phyloP scores from a whole-genome alignment of 2,329 filamentous ascomycete genomes.

The Phaeophleospora eucalypticola region DNA sequence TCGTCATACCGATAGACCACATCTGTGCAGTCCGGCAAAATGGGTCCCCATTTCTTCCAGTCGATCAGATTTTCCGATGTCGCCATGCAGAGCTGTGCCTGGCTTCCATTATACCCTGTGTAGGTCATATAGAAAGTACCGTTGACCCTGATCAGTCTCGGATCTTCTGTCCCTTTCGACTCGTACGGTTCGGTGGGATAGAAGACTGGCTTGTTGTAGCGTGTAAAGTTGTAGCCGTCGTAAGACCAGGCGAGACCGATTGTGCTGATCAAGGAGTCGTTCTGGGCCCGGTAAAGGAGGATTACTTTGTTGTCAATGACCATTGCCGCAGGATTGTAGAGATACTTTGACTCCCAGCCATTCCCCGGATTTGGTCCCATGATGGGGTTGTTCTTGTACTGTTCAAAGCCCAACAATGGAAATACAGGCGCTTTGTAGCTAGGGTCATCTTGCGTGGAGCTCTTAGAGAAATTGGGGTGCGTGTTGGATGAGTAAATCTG shows the following conservation, averaged over 20 bases:
- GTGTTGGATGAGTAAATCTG: neutral
- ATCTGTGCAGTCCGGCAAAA: slow-evolving; percentile 2
- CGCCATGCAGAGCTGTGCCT: neutral
- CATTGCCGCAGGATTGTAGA: neutral
- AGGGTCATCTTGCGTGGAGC: neutral
- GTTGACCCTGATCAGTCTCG: neutral
- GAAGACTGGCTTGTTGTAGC: neutral
- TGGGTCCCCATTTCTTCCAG: slow-evolving; percentile 1
- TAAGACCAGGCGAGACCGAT: slow-evolving; percentile 1
- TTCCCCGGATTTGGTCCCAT: neutral
- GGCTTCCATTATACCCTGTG: neutral
- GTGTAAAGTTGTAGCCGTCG: slow-evolving; percentile 2
- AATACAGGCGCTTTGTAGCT: slow-evolving; percentile 1
- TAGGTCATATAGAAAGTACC: slow-evolving; percentile 3
- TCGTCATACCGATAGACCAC: slow-evolving; percentile 1
- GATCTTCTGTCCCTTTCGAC: slow-evolving; percentile 1
- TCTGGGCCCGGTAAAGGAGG: slow-evolving; percentile 1
- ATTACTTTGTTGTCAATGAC: slow-evolving; percentile 1
- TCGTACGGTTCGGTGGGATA: slow-evolving; percentile 1
- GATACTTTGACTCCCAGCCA: slow-evolving; percentile 1
- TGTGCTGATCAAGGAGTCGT: neutral
- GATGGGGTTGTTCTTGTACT: slow-evolving; percentile 3
- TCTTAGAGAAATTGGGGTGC: slow-evolving; percentile 1
- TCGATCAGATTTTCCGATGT: neutral
- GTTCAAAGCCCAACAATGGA: neutral